Evolutionary conservation across 352 stramenopile genomes (phyloP), one percentile per base, ranked within the genome.

Genomic region (Blastocystis sp.): DNA sequence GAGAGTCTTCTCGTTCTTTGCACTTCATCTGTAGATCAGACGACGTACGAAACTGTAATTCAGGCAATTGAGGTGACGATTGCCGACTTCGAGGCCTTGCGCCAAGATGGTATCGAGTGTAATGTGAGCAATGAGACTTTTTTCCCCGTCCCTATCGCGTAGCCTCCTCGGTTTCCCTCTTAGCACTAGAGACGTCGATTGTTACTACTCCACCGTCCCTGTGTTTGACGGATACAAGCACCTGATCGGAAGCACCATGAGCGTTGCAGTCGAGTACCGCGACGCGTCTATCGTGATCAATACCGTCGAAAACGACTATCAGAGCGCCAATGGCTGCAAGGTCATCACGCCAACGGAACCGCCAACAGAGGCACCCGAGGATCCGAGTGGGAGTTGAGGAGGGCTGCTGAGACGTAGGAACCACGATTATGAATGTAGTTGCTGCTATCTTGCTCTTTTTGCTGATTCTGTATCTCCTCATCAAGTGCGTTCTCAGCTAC

Each of bases 51-150:
- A 33, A 59, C n/a, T 2, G 45, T 59, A 3, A 41, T 51, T 4
- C 67, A 61, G 2, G 74, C 51, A n/a, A 63, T 85, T n/a, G 74
- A 85, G 70, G 50, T 85, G 3, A 67, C 74, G 21, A 51, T 85
- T 31, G 45, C 26, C 19, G 50, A 85, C 10, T 50, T 50, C 21
- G 33, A 29, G 21, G 26, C 50, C 1, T 29, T 85, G 24, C 12
- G 26, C 3, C 6, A 60, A 2, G 74, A 85, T 41, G 74, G 74
- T 55, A 69, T 85, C 33, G 19, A n/a, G 19, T 85, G 74, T 41
- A 50, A 31, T 19, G 29, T 39, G 41, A 31, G 4, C 10, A 51
- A 66, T 26, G 50, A 67, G 1, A 85, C 50, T 21, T 16, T 69
- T 0, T 37, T 70, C 24, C 33, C 74, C 55, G 50, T 85, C 41